Percentiles rank a stretch among this genome's conserved stretches.
These are phyloP conservation scores for Microdochium bolleyi DNA, from an alignment of 2,329 filamentous ascomycete genomes.

Conservation along the genomic window DNA sequence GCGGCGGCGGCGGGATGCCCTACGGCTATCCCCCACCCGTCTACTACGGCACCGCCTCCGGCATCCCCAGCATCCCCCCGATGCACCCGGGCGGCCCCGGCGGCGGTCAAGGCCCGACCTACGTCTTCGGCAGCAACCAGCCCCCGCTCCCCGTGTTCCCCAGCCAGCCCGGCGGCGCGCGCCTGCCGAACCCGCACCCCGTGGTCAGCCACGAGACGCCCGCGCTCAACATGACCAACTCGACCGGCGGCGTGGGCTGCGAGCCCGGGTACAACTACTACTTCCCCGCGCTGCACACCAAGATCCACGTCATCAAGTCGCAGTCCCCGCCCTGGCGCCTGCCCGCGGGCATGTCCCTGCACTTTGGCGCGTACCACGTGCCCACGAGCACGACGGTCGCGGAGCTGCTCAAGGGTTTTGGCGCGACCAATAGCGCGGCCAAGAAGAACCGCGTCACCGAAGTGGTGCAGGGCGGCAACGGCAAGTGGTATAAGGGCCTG, in stretches of 20 bases:
- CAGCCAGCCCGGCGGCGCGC: constrained; percentile 15
- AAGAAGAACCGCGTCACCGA: constrained; percentile 52
- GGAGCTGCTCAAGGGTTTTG: constrained; percentile 51
- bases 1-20: background rate
- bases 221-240: constrained; percentile 46
- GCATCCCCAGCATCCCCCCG: constrained; percentile 1
- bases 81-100: constrained; percentile 3
- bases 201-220: constrained; percentile 35
- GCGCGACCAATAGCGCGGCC: constrained; percentile 39
- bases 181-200: constrained; percentile 33
- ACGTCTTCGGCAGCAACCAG: constrained; percentile 8
- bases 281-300: constrained; percentile 49
- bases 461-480: constrained; percentile 44
- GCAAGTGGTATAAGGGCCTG: constrained; percentile 51
- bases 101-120: constrained; percentile 9
- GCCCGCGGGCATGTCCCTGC: constrained; percentile 28
- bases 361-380: constrained; percentile 42
- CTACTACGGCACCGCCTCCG: background rate
- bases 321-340: constrained; percentile 45
- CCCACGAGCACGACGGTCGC: constrained; percentile 43
- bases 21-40: constrained; percentile 1
- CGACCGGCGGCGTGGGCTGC: constrained; percentile 47
- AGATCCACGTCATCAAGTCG: constrained; percentile 49
- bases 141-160: constrained; percentile 13
- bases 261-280: constrained; percentile 59